phyloP scores from a whole-genome alignment of 2,329 filamentous ascomycete genomes.

The Metarhizium guizhouense region DNA sequence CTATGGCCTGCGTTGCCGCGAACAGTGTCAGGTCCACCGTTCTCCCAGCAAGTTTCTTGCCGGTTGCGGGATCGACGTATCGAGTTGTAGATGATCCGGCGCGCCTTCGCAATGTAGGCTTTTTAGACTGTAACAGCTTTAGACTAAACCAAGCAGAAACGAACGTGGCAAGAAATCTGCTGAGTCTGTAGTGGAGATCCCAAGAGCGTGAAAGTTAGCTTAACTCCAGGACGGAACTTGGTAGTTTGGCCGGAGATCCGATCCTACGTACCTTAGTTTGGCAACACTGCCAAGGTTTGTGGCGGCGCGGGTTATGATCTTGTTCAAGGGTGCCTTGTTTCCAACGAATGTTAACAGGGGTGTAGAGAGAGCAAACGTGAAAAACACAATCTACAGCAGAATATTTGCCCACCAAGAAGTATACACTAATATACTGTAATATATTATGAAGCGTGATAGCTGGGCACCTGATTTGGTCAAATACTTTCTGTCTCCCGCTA shows the following conservation, averaged over 20 bases:
- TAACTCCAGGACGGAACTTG: not conserved
- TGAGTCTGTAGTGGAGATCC: slow-evolving; percentile 30
- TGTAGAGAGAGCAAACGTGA: not conserved
- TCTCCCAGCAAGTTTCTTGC: slow-evolving; percentile 47
- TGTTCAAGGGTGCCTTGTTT: slow-evolving; percentile 20
- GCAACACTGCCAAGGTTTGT: slow-evolving; percentile 14
- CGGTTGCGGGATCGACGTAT: slow-evolving; percentile 3
- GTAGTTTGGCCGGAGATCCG: not conserved
- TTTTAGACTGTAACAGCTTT: slow-evolving; percentile 47
- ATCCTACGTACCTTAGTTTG: slow-evolving; percentile 17
- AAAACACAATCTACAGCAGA: not conserved
- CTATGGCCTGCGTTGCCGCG: slow-evolving; percentile 60
- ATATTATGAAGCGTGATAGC: too few relatives aligned
- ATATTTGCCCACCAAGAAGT: too few relatives aligned
- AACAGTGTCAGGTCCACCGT: slow-evolving; percentile 82
- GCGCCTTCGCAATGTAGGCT: slow-evolving; percentile 15
- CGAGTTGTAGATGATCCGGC: slow-evolving; percentile 11
- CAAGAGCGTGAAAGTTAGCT: not conserved
- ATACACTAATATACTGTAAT: too few relatives aligned
- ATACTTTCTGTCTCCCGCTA: too few relatives aligned
- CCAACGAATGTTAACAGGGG: slow-evolving; percentile 8
- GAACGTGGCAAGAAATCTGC: slow-evolving; percentile 51
- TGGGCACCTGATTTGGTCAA: too few relatives aligned
- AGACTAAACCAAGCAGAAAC: slow-evolving; percentile 49
- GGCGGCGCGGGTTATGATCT: slow-evolving; percentile 17